A percentile compares a stretch with the other conserved stretches of the same genome.
These are phyloP conservation scores for Phalaenopsis equestris DNA, from an alignment of 106 monocot species.

Conservation along the genomic window DNA sequence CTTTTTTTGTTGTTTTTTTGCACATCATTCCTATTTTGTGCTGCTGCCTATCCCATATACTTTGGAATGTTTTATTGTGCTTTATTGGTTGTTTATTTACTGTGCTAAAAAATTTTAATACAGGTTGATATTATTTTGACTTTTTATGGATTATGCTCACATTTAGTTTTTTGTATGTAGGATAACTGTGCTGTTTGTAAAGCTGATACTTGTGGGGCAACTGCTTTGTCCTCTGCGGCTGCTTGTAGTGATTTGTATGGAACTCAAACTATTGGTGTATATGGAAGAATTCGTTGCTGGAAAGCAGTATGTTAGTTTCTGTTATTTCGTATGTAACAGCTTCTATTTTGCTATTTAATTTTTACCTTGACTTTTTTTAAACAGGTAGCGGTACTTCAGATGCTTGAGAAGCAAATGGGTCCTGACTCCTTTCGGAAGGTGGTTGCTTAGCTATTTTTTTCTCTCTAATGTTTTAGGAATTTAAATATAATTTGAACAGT, in stretches of 20 bases:
- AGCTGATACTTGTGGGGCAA: constrained; percentile 71
- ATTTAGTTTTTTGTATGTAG: constrained; percentile 20
- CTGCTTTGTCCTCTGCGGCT: constrained; percentile 68
- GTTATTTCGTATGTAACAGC: background rate
- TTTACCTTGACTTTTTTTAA: background rate
- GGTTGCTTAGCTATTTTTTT: background rate
- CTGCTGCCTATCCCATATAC: background rate
- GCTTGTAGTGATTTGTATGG: constrained; percentile 70
- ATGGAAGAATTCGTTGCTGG: constrained; percentile 87
- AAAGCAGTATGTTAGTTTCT: constrained; percentile 62
- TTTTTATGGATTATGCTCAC: background rate
- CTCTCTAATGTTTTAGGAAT: background rate
- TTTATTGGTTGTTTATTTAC: background rate
- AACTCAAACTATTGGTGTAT: constrained; percentile 79
- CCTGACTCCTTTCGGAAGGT: constrained; percentile 96
- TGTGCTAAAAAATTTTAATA: background rate
- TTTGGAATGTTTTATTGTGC: background rate
- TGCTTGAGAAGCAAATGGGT: constrained; percentile 99
- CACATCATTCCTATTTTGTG: background rate
- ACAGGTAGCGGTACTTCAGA: constrained; percentile 87
- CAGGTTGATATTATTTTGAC: background rate
- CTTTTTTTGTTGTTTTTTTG: background rate
- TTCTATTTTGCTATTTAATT: background rate
- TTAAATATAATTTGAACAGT: no score
- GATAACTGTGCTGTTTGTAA: constrained; percentile 87